A percentile compares a stretch with the other conserved stretches of the same genome.
Conservation (phyloP, 2,329 filamentous ascomycete species). For the Colletotrichum musae region DNA sequence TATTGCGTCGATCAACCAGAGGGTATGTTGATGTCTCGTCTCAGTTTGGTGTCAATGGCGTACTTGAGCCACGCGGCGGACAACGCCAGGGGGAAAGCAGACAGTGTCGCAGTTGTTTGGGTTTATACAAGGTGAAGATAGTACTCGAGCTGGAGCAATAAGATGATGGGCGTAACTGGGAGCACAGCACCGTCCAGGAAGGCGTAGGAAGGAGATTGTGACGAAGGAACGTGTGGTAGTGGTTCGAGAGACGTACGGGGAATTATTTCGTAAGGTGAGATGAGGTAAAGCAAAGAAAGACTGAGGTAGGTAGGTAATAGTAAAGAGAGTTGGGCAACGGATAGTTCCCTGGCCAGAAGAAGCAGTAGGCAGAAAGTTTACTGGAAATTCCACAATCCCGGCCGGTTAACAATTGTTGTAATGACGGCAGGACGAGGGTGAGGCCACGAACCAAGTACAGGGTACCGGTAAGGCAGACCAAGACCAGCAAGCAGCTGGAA, state of each 20-base stretch:
- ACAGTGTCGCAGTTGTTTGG: constrained; percentile 25
- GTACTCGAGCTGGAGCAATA: background rate
- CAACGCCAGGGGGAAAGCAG: constrained; percentile 9
- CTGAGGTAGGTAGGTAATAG: background rate
- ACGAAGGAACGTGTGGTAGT: constrained; percentile 19
- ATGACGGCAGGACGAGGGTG: constrained; percentile 33
- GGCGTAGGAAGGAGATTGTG: constrained; percentile 11
- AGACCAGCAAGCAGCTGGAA: background rate
- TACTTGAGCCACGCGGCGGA: constrained; percentile 21
- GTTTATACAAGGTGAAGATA: background rate
- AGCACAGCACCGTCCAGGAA: constrained; percentile 36
- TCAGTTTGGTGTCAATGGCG: constrained; percentile 10
- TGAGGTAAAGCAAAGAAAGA: constrained; percentile 1
- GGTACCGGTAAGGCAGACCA: background rate
- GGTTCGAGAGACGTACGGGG: constrained; percentile 27
- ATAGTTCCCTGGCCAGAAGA: constrained; percentile 10
- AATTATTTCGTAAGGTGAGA: constrained; percentile 19
- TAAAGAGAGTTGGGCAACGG: constrained; percentile 21
- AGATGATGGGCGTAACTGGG: constrained; percentile 18
- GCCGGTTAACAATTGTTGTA: constrained; percentile 17
- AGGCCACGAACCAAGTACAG: constrained; percentile 9
- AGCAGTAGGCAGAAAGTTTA: constrained; percentile 34
- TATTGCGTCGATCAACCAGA: constrained; percentile 8
- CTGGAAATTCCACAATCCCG: constrained; percentile 26
- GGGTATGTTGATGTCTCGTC: constrained; percentile 25